Conservation (phyloP, 495 filamentous ascomycete genomes). For the Aspergillus diversus region DNA sequence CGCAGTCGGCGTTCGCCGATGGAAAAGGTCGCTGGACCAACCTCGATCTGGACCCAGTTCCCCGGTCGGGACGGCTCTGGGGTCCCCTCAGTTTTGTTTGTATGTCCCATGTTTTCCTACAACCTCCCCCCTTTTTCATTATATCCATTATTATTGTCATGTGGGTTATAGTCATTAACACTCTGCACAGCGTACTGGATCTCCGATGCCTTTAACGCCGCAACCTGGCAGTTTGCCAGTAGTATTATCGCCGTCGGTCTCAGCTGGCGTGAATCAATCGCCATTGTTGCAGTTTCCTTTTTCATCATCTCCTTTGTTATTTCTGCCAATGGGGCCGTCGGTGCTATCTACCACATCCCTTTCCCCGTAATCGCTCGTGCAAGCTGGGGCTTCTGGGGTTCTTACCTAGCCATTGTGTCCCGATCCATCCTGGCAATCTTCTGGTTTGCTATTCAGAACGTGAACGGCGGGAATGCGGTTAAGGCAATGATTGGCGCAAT, state of each 20-base stretch:
- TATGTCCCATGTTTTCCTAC: conserved; percentile 13
- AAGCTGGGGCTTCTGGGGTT: conserved; percentile 70
- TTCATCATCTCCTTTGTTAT: conserved; percentile 66
- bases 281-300: conserved; percentile 63
- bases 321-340: conserved; percentile 64
- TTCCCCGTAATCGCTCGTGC: conserved; percentile 71
- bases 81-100: conserved; percentile 43
- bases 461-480: conserved; percentile 67
- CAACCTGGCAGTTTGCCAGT: conserved; percentile 64
- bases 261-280: conserved; percentile 62
- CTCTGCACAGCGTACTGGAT: conserved; percentile 60
- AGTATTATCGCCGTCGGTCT: conserved; percentile 66
- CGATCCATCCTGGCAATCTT: conserved; percentile 70
- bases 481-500: conserved; percentile 70
- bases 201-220: conserved; percentile 63
- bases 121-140: background rate
- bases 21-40: conserved; percentile 49
- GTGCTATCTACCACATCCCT: conserved; percentile 64
- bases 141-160: background rate
- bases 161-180: background rate
- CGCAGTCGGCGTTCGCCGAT: conserved; percentile 42
- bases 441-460: conserved; percentile 73
- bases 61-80: conserved; percentile 46
- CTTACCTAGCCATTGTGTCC: conserved; percentile 68
- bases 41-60: conserved; percentile 51